phyloP scores from a whole-genome alignment of 2,329 filamentous ascomycete species.

The Neofusicoccum cordaticola region DNA sequence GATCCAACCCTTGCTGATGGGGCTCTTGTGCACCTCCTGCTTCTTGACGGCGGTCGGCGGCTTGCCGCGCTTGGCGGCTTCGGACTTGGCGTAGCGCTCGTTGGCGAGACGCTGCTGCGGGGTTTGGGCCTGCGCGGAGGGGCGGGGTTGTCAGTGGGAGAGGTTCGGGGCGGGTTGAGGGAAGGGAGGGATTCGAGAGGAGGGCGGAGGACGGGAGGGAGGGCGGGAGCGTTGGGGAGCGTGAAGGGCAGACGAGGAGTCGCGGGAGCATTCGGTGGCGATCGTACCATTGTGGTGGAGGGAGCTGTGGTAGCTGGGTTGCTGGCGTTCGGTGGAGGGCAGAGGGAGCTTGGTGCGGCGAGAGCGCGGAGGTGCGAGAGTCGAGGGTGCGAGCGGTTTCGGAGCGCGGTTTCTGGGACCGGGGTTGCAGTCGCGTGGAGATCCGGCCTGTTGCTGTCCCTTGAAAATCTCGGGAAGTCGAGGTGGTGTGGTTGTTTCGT shows the following conservation, averaged over 20 bases:
- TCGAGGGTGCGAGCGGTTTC: background rate
- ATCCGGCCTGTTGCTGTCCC: too few species aligned
- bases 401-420: background rate
- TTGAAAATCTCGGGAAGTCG: background rate
- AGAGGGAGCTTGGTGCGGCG: background rate
- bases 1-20: conserved; percentile 58
- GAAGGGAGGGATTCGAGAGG: background rate
- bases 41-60: conserved; percentile 48
- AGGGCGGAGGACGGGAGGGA: too few species aligned
- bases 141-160: background rate
- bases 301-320: background rate
- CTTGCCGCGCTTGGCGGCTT: conserved; percentile 74
- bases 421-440: background rate
- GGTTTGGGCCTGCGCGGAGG: conserved; percentile 66
- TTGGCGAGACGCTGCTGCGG: conserved; percentile 80
- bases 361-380: background rate
- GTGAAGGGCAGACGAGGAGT: too few species aligned
- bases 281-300: background rate
- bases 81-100: conserved; percentile 70
- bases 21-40: conserved; percentile 52
- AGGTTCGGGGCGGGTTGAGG: background rate
- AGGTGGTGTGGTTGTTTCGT: background rate
- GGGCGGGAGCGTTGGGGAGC: too few species aligned
- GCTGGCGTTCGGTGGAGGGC: too few species aligned
- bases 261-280: too few species aligned